Evolutionary conservation across 129 eudicot genomes (phyloP).

Genomic region (Ambrosia artemisiifolia): DNA sequence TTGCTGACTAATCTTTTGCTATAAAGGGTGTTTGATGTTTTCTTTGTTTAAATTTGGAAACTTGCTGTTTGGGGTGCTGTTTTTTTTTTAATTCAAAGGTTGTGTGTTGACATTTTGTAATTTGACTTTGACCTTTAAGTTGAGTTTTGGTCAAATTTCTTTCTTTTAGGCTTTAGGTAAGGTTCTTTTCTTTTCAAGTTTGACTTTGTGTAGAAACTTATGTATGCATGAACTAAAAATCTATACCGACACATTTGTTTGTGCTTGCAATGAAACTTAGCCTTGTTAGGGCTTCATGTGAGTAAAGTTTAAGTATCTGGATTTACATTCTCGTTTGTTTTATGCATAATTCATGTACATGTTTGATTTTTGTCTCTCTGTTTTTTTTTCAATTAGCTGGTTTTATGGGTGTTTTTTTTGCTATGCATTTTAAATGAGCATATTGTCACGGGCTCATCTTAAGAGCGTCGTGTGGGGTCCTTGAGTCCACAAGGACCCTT

Average conservation of each 20-base stretch:
- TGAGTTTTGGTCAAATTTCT: neutral
- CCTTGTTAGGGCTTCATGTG: neutral
- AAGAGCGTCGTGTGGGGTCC: too few relatives aligned
- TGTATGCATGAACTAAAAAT: too few relatives aligned
- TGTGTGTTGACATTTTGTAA: neutral
- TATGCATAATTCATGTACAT: too few relatives aligned
- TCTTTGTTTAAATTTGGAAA: slow-evolving; percentile 12
- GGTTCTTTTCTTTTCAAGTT: neutral
- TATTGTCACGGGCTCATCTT: too few relatives aligned
- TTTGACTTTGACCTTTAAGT: neutral
- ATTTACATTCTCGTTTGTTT: neutral
- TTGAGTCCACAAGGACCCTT: too few relatives aligned
- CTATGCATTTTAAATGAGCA: too few relatives aligned
- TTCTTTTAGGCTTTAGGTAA: neutral
- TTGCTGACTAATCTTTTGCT: neutral
- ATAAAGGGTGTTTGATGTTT: slow-evolving; percentile 6
- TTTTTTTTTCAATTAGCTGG: too few relatives aligned
- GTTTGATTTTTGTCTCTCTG: too few relatives aligned
- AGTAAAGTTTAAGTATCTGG: neutral
- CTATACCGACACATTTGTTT: too few relatives aligned
- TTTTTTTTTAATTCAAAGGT: neutral
- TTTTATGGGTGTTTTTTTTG: slow-evolving; percentile 3
- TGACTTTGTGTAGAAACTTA: neutral
- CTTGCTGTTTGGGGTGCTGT: neutral
- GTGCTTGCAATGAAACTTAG: neutral